Evolutionary conservation across 495 filamentous ascomycete species (phyloP).

Genomic region (Tuber calosporum): DNA sequence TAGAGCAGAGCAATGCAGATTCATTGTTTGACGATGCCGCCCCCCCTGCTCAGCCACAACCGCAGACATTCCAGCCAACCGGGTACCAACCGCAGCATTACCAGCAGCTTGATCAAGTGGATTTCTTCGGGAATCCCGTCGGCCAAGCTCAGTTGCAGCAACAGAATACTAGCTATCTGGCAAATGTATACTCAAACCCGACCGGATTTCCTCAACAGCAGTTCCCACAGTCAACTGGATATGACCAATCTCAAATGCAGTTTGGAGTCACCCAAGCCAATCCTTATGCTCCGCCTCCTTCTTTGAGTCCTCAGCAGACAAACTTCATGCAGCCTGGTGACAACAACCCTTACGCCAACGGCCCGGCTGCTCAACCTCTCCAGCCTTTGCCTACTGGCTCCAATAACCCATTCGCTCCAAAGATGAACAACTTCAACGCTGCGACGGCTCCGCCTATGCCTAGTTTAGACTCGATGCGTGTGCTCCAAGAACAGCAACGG

Average conservation of each 20-base stretch:
- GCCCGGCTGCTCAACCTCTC: conserved; percentile 48
- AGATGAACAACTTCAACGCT: conserved; percentile 47
- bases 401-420: conserved; percentile 84
- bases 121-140: conserved; percentile 93
- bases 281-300: conserved; percentile 54
- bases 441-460: conserved; percentile 46
- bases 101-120: conserved; percentile 88
- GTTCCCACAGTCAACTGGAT: conserved; percentile 47
- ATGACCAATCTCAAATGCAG: conserved; percentile 47
- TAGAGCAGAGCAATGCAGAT: conserved; percentile 81
- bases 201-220: conserved; percentile 59
- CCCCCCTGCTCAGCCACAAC: conserved; percentile 48
- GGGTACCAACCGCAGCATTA: conserved; percentile 54
- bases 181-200: conserved; percentile 71
- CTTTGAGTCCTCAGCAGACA: conserved; percentile 47
- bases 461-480: conserved; percentile 15
- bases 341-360: conserved; percentile 74
- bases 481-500: not conserved
- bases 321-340: conserved; percentile 58
- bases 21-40: conserved; percentile 74
- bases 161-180: conserved; percentile 76
- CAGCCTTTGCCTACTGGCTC: conserved; percentile 74
- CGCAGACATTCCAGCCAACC: conserved; percentile 62
- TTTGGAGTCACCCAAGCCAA: conserved; percentile 62
- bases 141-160: conserved; percentile 50